A percentile compares a stretch with the other conserved stretches of the same genome.
Conservation (phyloP, 352 stramenopile genomes). For the Pythium folliculosum region DNA sequence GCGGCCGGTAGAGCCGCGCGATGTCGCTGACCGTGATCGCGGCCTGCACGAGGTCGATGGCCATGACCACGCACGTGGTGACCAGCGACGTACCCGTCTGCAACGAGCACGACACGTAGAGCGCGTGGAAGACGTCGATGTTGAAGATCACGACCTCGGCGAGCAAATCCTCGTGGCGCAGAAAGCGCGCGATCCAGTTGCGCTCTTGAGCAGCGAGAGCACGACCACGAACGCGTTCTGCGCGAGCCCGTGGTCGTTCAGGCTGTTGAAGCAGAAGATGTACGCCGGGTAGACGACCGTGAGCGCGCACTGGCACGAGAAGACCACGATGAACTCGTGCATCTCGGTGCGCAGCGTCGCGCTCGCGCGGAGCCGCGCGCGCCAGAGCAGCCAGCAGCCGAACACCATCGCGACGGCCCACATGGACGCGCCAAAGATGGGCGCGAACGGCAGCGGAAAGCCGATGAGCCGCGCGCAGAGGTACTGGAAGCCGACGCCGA, state of each 20-base stretch:
- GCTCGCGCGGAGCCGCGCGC: constrained; percentile 19
- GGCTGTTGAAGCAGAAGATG: constrained; percentile 35
- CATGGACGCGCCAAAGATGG: constrained; percentile 23
- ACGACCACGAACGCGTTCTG: constrained; percentile 40
- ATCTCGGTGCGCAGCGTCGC: constrained; percentile 20
- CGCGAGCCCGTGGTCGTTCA: background rate
- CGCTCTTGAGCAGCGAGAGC: constrained; percentile 48
- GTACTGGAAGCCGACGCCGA: constrained; percentile 29
- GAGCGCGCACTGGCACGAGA: constrained; percentile 36
- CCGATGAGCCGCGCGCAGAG: constrained; percentile 32
- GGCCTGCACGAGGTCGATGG: constrained; percentile 32
- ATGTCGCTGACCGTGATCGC: constrained; percentile 32
- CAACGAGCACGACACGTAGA: constrained; percentile 40
- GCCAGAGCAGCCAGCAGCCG: constrained; percentile 33
- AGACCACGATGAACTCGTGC: constrained; percentile 25
- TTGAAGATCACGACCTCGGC: constrained; percentile 51
- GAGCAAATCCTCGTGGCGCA: constrained; percentile 32
- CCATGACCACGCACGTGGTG: constrained; percentile 31
- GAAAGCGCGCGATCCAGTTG: constrained; percentile 34
- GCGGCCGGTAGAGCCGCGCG: background rate
- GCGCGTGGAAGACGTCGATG: constrained; percentile 45
- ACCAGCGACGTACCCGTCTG: constrained; percentile 29
- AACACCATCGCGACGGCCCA: constrained; percentile 30
- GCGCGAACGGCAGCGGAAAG: constrained; percentile 46
- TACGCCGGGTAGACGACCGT: constrained; percentile 46